Conservation (phyloP, 2,329 filamentous ascomycete genomes). For the Coniochaeta sp. region DNA sequence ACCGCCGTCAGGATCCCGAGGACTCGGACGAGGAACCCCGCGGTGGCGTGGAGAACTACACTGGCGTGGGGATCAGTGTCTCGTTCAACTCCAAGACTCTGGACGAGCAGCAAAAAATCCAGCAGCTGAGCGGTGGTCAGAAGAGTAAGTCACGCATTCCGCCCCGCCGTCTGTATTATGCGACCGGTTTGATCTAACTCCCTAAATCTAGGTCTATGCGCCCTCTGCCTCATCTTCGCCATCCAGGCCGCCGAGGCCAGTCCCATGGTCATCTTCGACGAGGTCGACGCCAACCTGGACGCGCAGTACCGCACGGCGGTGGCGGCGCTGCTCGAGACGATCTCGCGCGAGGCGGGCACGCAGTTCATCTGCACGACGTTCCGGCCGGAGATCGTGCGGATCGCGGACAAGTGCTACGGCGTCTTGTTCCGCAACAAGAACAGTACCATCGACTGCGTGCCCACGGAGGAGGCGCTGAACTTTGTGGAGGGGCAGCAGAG, state of each 20-base stretch:
- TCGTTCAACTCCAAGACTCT: slow-evolving; percentile 95
- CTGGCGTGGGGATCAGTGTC: slow-evolving; percentile 90
- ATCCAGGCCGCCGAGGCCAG: slow-evolving; percentile 96
- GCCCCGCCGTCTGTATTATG: not conserved
- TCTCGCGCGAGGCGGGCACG: slow-evolving; percentile 58
- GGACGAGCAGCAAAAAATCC: slow-evolving; percentile 95
- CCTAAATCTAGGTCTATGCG: slow-evolving; percentile 62
- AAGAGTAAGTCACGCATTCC: slow-evolving; percentile 61
- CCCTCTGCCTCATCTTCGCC: slow-evolving; percentile 96
- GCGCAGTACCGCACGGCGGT: slow-evolving; percentile 97
- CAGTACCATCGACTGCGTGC: slow-evolving; percentile 86
- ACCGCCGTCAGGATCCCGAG: slow-evolving; percentile 53
- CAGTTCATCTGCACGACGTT: slow-evolving; percentile 99
- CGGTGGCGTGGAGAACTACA: slow-evolving; percentile 85
- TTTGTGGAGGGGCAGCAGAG: slow-evolving; percentile 81
- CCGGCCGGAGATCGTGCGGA: slow-evolving; percentile 88
- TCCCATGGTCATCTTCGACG: slow-evolving; percentile 98
- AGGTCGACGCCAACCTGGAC: slow-evolving; percentile 97
- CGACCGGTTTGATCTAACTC: not conserved
- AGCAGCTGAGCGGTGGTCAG: slow-evolving; percentile 93
- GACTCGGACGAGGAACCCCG: slow-evolving; percentile 64
- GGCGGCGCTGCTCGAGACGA: slow-evolving; percentile 76
- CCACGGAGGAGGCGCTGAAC: slow-evolving; percentile 76
- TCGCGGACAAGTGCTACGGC: slow-evolving; percentile 96
- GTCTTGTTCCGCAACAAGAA: slow-evolving; percentile 93